Conservation (phyloP, 2,329 filamentous ascomycete species). For the Epichloe sibirici region DNA sequence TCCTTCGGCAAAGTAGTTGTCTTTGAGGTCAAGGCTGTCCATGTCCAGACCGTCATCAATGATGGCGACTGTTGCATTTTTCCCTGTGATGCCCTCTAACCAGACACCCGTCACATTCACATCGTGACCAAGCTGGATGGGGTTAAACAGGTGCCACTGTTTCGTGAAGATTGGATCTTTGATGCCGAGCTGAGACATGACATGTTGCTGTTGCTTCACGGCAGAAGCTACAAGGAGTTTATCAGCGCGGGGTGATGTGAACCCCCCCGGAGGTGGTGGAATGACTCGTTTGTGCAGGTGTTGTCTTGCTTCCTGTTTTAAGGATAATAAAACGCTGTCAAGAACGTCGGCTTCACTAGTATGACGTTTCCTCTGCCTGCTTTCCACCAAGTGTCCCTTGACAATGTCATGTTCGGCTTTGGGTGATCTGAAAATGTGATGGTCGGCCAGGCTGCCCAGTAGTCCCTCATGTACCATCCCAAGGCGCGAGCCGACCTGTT, state of each 20-base stretch:
- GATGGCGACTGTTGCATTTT: slow-evolving; percentile 81
- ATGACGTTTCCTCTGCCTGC: slow-evolving; percentile 50
- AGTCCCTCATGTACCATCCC: slow-evolving; percentile 72
- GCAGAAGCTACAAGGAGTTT: slow-evolving; percentile 24
- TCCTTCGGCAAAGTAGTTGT: slow-evolving; percentile 85
- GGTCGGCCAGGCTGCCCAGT: slow-evolving; percentile 63
- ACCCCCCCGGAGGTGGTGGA: slow-evolving; percentile 25
- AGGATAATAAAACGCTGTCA: slow-evolving; percentile 62
- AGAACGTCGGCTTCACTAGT: slow-evolving; percentile 44
- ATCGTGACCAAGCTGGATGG: slow-evolving; percentile 70
- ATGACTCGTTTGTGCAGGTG: slow-evolving; percentile 41
- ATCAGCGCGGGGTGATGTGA: slow-evolving; percentile 9
- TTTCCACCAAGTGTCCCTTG: slow-evolving; percentile 37
- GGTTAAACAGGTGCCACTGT: slow-evolving; percentile 93
- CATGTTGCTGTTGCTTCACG: slow-evolving; percentile 42
- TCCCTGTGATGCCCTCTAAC: slow-evolving; percentile 80
- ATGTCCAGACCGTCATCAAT: slow-evolving; percentile 95
- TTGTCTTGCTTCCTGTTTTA: slow-evolving; percentile 53
- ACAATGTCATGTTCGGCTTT: slow-evolving; percentile 50
- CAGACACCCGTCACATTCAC: slow-evolving; percentile 94
- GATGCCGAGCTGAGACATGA: slow-evolving; percentile 61
- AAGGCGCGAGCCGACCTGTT: slow-evolving; percentile 57
- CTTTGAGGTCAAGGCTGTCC: slow-evolving; percentile 82
- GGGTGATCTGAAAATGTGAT: slow-evolving; percentile 74
- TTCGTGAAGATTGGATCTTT: slow-evolving; percentile 81